phyloP scores from a whole-genome alignment of 176 grass and related monocot species.

The Juncus inflexus region DNA sequence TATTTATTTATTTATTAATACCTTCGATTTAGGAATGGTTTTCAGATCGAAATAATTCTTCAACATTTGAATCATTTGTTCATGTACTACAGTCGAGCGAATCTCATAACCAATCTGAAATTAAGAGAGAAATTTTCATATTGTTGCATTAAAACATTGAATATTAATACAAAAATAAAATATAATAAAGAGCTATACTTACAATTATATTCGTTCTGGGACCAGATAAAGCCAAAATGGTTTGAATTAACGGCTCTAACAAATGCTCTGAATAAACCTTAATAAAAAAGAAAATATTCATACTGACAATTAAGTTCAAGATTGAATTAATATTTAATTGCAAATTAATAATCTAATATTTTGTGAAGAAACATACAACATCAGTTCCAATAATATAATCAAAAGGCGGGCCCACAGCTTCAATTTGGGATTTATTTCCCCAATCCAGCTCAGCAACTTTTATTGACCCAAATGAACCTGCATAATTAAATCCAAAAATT shows the following conservation, averaged over 20 bases:
- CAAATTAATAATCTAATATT: background rate
- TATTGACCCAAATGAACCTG: slow-evolving; percentile 61
- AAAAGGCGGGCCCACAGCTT: slow-evolving; percentile 69
- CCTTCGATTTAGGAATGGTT: slow-evolving; percentile 72
- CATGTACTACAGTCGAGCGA: slow-evolving; percentile 69
- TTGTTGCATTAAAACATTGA: background rate
- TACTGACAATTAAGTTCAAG: background rate
- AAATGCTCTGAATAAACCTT: slow-evolving; percentile 92
- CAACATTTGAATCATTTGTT: slow-evolving; percentile 91
- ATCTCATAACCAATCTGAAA: slow-evolving; percentile 84
- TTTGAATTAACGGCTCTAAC: slow-evolving; percentile 66
- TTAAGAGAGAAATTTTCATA: background rate
- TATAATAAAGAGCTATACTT: background rate
- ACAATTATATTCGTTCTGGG: slow-evolving; percentile 79
- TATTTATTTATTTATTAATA: slow-evolving; percentile 14
- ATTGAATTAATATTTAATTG: slow-evolving; percentile 1
- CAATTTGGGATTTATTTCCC: slow-evolving; percentile 80
- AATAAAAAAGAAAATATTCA: slow-evolving; percentile 7
- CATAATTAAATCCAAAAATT: background rate
- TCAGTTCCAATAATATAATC: slow-evolving; percentile 98
- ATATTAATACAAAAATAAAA: background rate
- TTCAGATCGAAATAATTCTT: slow-evolving; percentile 74
- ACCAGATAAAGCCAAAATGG: slow-evolving; percentile 81
- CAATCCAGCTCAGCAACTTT: slow-evolving; percentile 78
- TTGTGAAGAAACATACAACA: slow-evolving; percentile 58